Percentiles rank a stretch among this genome's conserved stretches.
Conservation (phyloP, 495 filamentous ascomycete species). For the Endocarpon pusillum region DNA sequence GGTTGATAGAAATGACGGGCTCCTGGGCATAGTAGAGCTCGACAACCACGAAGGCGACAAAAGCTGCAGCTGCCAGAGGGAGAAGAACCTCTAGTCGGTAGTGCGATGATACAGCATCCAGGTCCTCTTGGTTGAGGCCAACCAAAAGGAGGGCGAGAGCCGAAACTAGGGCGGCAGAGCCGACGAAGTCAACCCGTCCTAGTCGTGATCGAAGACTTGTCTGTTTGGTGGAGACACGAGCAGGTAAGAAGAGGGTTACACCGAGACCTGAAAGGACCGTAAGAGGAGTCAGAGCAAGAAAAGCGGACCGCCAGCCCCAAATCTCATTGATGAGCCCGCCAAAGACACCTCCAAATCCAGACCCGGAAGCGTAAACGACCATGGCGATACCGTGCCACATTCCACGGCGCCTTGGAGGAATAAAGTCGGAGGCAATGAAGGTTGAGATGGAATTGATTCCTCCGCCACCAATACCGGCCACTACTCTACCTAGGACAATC, state of each 20-base stretch:
- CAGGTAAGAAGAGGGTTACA: slow-evolving; percentile 48
- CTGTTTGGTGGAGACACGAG: slow-evolving; percentile 52
- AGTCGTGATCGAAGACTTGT: slow-evolving; percentile 32
- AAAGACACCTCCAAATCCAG: slow-evolving; percentile 42
- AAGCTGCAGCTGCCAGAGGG: slow-evolving; percentile 41
- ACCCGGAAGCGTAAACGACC: slow-evolving; percentile 51
- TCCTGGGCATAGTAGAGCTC: slow-evolving; percentile 47
- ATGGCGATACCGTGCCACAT: slow-evolving; percentile 79
- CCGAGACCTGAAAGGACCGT: slow-evolving; percentile 45
- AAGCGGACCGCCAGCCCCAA: slow-evolving; percentile 60
- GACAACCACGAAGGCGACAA: slow-evolving; percentile 43
- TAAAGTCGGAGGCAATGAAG: slow-evolving; percentile 65
- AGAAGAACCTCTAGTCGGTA: slow-evolving; percentile 57
- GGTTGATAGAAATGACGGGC: slow-evolving; percentile 69
- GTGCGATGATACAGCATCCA: slow-evolving; percentile 70
- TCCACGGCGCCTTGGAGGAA: slow-evolving; percentile 71
- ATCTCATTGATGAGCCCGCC: slow-evolving; percentile 71
- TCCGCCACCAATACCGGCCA: slow-evolving; percentile 77
- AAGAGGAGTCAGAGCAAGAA: slow-evolving; percentile 62
- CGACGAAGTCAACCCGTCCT: slow-evolving; percentile 77
- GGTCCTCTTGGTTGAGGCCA: slow-evolving; percentile 71
- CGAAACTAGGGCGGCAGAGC: slow-evolving; percentile 47
- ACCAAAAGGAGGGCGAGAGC: slow-evolving; percentile 60
- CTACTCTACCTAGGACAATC: slow-evolving; percentile 64
- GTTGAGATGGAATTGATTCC: slow-evolving; percentile 69